phyloP scores from a whole-genome alignment of 305 asterid species.

The Withania somnifera region DNA sequence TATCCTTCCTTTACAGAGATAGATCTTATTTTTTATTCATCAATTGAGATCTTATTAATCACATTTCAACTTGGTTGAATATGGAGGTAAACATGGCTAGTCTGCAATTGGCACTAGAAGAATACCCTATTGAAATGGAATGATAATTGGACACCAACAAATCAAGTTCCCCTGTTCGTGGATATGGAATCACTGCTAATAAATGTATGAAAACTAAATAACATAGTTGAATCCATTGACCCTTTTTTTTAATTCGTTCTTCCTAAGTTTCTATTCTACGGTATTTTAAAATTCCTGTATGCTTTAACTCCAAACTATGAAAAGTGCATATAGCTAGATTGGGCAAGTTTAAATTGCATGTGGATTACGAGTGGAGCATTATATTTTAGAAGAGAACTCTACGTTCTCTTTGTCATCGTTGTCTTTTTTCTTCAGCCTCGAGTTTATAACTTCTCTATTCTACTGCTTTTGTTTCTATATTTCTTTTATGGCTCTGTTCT shows the following conservation, averaged over 20 bases:
- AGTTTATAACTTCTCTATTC: too few species aligned
- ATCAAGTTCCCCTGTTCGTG: not conserved
- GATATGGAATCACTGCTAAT: not conserved
- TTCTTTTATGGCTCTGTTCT: too few species aligned
- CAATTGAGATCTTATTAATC: too few species aligned
- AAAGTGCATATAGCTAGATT: not conserved
- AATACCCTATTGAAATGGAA: too few species aligned
- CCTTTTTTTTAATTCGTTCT: not conserved
- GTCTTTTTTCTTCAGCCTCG: too few species aligned
- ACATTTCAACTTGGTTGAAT: not conserved
- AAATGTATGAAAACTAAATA: not conserved
- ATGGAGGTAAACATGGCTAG: not conserved
- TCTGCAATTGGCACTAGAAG: not conserved
- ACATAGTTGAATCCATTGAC: not conserved
- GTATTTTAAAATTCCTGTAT: not conserved
- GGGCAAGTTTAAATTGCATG: not conserved
- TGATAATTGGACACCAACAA: not conserved
- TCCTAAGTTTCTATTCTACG: not conserved
- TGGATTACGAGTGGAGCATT: not conserved
- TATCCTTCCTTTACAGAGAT: constrained; percentile 2
- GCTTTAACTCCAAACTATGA: not conserved
- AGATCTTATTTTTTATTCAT: not conserved
- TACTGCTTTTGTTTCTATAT: too few species aligned
- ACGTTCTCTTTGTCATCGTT: too few species aligned
- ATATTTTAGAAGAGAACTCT: too few species aligned